Conservation (phyloP, 1,284 basidiomycete genomes). For the Ustilago trichophora region DNA sequence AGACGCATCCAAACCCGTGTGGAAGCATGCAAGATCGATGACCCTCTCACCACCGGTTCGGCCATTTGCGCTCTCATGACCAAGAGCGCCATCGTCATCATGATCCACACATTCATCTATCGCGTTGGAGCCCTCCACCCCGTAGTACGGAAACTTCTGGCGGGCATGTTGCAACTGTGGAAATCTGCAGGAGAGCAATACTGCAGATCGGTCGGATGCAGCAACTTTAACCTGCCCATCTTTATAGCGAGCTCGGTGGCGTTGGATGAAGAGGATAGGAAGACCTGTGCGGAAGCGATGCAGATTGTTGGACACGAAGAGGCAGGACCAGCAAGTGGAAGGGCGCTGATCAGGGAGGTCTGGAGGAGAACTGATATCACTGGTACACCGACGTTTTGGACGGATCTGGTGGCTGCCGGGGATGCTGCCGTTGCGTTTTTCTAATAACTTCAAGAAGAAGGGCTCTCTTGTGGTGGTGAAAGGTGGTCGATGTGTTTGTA, state of each 20-base stretch:
- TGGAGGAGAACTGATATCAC: constrained; percentile 30
- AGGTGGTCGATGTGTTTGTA: too few relatives aligned
- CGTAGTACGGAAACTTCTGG: constrained; percentile 2
- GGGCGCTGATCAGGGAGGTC: constrained; percentile 26
- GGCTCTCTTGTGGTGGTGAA: too few relatives aligned
- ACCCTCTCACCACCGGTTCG: constrained; percentile 13
- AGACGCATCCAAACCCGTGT: constrained; percentile 17
- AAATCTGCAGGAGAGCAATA: constrained; percentile 28
- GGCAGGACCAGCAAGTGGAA: constrained; percentile 21
- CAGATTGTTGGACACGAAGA: constrained; percentile 39
- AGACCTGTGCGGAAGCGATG: constrained; percentile 33
- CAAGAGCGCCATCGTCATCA: constrained; percentile 24
- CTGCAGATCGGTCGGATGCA: constrained; percentile 31
- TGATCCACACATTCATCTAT: constrained; percentile 37
- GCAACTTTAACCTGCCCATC: constrained; percentile 39
- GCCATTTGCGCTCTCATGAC: constrained; percentile 33
- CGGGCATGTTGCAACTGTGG: constrained; percentile 30
- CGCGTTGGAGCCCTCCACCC: constrained; percentile 37
- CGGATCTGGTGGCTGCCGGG: constrained; percentile 21
- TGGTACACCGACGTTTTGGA: constrained; percentile 33
- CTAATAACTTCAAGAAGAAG: too few relatives aligned
- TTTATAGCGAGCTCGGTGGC: constrained; percentile 25
- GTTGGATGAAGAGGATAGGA: constrained; percentile 22
- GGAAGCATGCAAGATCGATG: constrained; percentile 18
- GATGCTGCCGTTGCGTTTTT: constrained; percentile 35